Evolutionary conservation across 352 stramenopile genomes (phyloP).

Genomic region (Phytopythium chamaehyphon): DNA sequence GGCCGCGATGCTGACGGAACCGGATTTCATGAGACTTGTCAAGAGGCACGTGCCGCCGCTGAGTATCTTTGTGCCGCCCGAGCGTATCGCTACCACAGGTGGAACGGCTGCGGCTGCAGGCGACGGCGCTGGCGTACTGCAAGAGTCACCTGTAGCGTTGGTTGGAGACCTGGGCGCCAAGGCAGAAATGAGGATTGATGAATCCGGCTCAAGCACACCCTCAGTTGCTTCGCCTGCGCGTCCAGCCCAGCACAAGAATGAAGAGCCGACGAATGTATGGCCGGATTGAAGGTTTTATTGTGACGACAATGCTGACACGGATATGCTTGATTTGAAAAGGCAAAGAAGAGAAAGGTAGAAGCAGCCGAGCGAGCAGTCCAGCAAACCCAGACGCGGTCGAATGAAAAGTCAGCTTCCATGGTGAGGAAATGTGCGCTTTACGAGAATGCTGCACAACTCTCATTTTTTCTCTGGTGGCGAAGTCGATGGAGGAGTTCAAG

Average conservation of each 20-base stretch:
- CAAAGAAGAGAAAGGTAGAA: slow-evolving; percentile 48
- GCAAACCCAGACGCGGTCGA: slow-evolving; percentile 7
- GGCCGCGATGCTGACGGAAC: slow-evolving; percentile 10
- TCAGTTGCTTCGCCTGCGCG: no score
- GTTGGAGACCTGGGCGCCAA: not conserved
- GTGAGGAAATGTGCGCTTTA: slow-evolving; percentile 6
- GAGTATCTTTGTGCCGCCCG: slow-evolving; percentile 46
- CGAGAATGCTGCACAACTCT: not conserved
- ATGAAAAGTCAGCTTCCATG: slow-evolving; percentile 27
- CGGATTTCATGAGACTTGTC: slow-evolving; percentile 38
- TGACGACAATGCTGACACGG: not conserved
- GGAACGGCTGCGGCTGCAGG: slow-evolving; percentile 1
- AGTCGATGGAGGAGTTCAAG: slow-evolving; percentile 73
- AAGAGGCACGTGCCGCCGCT: slow-evolving; percentile 63
- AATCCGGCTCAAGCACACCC: no score
- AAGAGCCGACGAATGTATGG: not conserved
- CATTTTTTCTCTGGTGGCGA: not conserved
- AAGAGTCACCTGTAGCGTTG: not conserved
- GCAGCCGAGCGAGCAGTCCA: slow-evolving; percentile 8
- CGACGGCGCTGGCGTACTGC: not conserved
- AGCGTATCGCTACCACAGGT: slow-evolving; percentile 6
- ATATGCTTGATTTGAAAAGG: slow-evolving; percentile 4
- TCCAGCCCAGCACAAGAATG: not conserved
- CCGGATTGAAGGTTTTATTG: not conserved
- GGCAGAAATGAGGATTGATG: not conserved